These are phyloP conservation scores for Plantago major DNA, from an alignment of 257 asterid genomes.

Conservation along the genomic window DNA sequence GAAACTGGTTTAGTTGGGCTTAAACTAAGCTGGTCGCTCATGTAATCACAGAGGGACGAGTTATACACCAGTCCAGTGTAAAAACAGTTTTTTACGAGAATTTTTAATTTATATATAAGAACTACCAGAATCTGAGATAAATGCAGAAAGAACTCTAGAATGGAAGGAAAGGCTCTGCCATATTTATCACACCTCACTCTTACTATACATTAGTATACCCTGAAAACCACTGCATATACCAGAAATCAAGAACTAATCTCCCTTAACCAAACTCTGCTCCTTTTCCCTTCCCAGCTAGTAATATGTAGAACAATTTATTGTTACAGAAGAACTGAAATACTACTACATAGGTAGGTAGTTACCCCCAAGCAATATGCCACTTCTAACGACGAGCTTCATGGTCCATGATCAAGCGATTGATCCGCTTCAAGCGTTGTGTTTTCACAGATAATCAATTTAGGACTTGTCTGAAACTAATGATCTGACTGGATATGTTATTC, in stretches of 20 bases:
- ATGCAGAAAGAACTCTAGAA: neutral
- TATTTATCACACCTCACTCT: neutral
- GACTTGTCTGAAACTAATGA: neutral
- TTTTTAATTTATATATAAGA: too few species aligned
- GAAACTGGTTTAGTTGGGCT: too few species aligned
- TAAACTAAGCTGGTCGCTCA: too few species aligned
- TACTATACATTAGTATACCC: constrained; percentile 10
- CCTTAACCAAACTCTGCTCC: neutral
- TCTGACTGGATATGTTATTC: constrained; percentile 39
- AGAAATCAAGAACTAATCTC: neutral
- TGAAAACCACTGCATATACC: neutral
- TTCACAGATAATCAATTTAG: too few species aligned
- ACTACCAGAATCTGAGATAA: constrained; percentile 5
- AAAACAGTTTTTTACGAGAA: too few species aligned
- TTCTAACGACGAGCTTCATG: neutral
- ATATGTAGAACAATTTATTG: neutral
- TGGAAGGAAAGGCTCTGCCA: neutral
- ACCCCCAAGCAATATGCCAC: neutral
- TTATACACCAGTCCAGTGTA: too few species aligned
- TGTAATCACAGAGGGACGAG: too few species aligned
- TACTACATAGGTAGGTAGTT: neutral
- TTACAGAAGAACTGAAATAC: neutral
- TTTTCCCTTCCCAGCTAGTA: neutral
- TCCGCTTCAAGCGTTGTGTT: too few species aligned
- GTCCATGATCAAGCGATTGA: too few species aligned